These are phyloP conservation scores for Odonthalia washingtoniensis DNA, from an alignment of 31 red algal species.

Conservation along the genomic window DNA sequence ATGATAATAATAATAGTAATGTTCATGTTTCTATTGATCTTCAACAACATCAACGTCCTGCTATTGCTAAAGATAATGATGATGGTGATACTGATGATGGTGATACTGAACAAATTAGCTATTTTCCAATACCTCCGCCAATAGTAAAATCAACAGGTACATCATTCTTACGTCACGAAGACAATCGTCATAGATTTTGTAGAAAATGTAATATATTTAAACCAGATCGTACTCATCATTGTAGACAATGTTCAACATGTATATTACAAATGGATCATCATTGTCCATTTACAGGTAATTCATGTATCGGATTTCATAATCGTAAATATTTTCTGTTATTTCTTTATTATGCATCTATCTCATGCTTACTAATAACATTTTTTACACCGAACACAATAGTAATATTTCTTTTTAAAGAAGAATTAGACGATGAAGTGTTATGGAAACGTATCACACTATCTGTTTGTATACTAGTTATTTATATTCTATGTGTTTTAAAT, in stretches of 20 bases:
- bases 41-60: no score
- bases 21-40: background rate
- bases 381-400: conserved; percentile 33
- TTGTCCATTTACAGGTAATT: conserved; percentile 82
- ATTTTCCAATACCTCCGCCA: conserved; percentile 33
- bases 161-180: conserved; percentile 32
- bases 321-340: conserved; percentile 88
- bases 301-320: conserved; percentile 76
- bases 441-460: background rate
- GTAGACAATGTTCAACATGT: conserved; percentile 68
- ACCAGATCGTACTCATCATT: conserved; percentile 92
- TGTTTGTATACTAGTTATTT: conserved; percentile 38
- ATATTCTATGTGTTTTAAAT: conserved; percentile 47
- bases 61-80: background rate
- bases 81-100: background rate
- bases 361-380: conserved; percentile 47
- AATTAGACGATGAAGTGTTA: conserved; percentile 7
- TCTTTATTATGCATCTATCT: conserved; percentile 71
- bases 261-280: conserved; percentile 96
- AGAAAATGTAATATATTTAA: conserved; percentile 76
- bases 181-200: conserved; percentile 69
- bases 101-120: background rate
- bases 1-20: no score
- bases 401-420: conserved; percentile 8
- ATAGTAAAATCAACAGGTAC: conserved; percentile 42